Base-by-base conservation (phyloP, 495 filamentous ascomycete genomes). In the Aspergillus heteromorphus region DNA sequence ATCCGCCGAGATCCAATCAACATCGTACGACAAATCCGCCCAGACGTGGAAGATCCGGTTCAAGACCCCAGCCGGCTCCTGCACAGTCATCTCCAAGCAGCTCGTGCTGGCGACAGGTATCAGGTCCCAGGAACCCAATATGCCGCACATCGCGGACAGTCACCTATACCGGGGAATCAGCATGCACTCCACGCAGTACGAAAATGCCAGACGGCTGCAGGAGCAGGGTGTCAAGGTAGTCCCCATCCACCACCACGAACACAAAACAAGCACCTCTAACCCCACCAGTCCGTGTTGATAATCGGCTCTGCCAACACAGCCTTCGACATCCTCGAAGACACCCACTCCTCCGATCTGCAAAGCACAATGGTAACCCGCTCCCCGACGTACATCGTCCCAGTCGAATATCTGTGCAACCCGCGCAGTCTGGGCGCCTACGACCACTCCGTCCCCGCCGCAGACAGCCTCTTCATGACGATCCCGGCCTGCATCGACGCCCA, bases 241-340 rank as follows among this genome's bases (percentile, higher is more conserved):
- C 9, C 31, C 25, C 20, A 20, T 31, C 27, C 10, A 25, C 2
- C 4, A 23, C 11, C 36, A 8, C 4, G 25, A 16, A 27, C n/a
- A 17, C 5, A 23, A 30, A 30, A 30, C 27, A 30, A 10, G n/a
- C n/a, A n/a, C 61, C 0, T 17, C 40, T 53, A 45, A 45, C 51
- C 36, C 4, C 14, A 30, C 10, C 19, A 73, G 65, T 71, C 71
- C 7, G 74, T 68, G 13, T 38, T 77, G 5, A 58, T 79, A 0
- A 59, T 78, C 17, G 75, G 75, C 14, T 73, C 72, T 7, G 75
- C 69, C 13, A 79, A 79, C 51, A 78, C 74, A 16, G 73, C 63
- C 0, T 76, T 78, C 51, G 76, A 79, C 57, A 58, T 78, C 1
- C 66, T 73, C 0, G 69, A 72, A 42, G 73, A 78, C 49, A 74